Base-by-base conservation (phyloP, 257 asterid genomes). In the Solanum lycopersicoides region DNA sequence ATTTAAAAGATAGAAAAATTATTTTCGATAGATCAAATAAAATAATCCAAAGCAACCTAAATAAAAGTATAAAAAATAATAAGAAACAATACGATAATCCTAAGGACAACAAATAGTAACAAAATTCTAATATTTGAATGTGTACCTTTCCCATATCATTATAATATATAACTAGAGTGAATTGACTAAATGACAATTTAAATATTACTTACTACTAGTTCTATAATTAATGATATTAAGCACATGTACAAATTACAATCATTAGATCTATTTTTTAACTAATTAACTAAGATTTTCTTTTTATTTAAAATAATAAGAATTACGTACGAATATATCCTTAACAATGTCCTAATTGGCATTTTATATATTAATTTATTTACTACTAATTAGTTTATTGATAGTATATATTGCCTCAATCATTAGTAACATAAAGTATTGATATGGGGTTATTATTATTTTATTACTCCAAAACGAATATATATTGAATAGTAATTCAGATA, bases 1-100 rank as follows among this genome's bases (percentile, higher is more conserved):
- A 60, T 60, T 3, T 9, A 5, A 59, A 20, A 9, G 3, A 23
- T 9, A 23, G 3, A 60, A 11, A 23, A 0, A 4, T 0, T n/a
- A 5, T 63, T n/a, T n/a, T n/a, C 0, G 1, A 63, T 63, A 63
- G 16, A 11, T 1, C 1, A n/a, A 16, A n/a, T n/a, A 23, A 10
- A n/a, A 63, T 4, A n/a, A 1, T 10, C 0, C 32, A 63, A 63
- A 23, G 5, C 14, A 23, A 23, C 23, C 2, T 4, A 23, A 25
- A 63, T 21, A 60, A 21, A 20, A 56, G 1, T 20, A 60, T 2
- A 60, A 60, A 1, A 60, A 60, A 60, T 1, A 13, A 14, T 6
- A 14, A 47, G 15, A 47, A 63, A 63, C 2, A 63, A 63, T 60
- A 60, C 1, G 15, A 63, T 11, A 63, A 63, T 63, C 13, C 3